Evolutionary conservation across 495 filamentous ascomycete genomes (phyloP).

Genomic region (Penicillium parvum): DNA sequence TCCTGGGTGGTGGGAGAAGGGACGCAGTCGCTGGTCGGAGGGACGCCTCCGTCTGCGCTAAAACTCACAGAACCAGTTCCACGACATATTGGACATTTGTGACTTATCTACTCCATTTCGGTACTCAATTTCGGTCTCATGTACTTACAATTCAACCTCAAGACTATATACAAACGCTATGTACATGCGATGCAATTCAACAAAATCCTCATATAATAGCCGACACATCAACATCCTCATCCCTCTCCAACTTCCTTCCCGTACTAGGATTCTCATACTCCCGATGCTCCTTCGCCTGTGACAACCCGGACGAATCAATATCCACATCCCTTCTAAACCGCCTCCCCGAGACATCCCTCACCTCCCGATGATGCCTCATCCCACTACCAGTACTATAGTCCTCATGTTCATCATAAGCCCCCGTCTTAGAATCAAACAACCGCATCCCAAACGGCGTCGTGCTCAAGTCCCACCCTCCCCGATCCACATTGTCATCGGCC

Average conservation of each 20-base stretch:
- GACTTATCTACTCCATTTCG: too few relatives aligned
- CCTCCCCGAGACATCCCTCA: constrained; percentile 8
- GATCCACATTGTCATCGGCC: too few relatives aligned
- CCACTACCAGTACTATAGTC: constrained; percentile 14
- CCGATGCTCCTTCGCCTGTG: constrained; percentile 7
- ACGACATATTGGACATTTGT: too few relatives aligned
- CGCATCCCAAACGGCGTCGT: constrained; percentile 7
- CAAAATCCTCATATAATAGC: constrained; percentile 4
- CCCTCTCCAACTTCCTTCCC: constrained; percentile 9
- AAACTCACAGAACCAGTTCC: too few relatives aligned
- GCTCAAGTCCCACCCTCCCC: constrained; percentile 9
- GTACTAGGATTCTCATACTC: constrained; percentile 21
- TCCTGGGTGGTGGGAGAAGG: constrained; percentile 28
- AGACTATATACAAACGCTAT: too few relatives aligned
- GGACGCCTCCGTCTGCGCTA: constrained; percentile 28
- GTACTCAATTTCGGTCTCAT: too few relatives aligned
- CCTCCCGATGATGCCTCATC: constrained; percentile 7
- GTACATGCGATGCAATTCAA: too few relatives aligned
- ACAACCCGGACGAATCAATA: constrained; percentile 8
- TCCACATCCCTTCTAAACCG: constrained; percentile 7
- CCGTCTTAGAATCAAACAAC: constrained; percentile 11
- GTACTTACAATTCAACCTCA: too few relatives aligned
- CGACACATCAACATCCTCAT: constrained; percentile 21
- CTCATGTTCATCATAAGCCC: constrained; percentile 10
- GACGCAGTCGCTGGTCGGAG: constrained; percentile 26